Conservation (phyloP, 306 rosid genomes). For the Vachellia collinsii region DNA sequence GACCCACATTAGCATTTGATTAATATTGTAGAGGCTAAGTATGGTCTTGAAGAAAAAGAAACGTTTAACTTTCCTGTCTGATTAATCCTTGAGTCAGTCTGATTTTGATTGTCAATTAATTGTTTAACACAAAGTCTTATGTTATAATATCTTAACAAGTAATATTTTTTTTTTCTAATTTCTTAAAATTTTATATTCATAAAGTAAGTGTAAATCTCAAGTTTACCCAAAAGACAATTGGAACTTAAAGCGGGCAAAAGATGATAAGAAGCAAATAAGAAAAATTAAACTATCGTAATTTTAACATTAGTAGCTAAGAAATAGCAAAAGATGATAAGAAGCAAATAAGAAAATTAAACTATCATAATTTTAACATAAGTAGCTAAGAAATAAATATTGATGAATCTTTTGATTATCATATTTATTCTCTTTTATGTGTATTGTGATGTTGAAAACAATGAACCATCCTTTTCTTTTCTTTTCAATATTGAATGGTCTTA, state of each 20-base stretch:
- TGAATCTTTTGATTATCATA: too few species aligned
- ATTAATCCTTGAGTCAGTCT: neutral
- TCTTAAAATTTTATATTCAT: neutral
- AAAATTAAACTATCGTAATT: neutral
- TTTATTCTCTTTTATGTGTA: too few species aligned
- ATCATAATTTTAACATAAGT: neutral
- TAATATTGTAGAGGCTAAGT: neutral
- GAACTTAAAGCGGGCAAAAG: too few species aligned
- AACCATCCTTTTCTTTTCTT: too few species aligned
- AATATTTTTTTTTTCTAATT: neutral
- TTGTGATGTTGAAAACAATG: too few species aligned
- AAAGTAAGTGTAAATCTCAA: neutral
- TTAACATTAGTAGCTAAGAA: too few species aligned
- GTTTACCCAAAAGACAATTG: too few species aligned
- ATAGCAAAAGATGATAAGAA: too few species aligned
- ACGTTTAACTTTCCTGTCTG: neutral
- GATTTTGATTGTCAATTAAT: neutral
- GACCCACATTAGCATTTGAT: neutral
- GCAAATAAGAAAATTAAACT: neutral
- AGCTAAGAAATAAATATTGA: neutral
- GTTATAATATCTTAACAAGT: neutral
- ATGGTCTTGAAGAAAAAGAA: neutral
- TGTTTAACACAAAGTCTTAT: neutral
- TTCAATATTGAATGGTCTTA: too few species aligned
- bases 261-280: neutral